A percentile compares a stretch with the other conserved stretches of the same genome.
Conservation (phyloP, 2,329 filamentous ascomycete species). For the Aspergillus pseudoterreus region DNA sequence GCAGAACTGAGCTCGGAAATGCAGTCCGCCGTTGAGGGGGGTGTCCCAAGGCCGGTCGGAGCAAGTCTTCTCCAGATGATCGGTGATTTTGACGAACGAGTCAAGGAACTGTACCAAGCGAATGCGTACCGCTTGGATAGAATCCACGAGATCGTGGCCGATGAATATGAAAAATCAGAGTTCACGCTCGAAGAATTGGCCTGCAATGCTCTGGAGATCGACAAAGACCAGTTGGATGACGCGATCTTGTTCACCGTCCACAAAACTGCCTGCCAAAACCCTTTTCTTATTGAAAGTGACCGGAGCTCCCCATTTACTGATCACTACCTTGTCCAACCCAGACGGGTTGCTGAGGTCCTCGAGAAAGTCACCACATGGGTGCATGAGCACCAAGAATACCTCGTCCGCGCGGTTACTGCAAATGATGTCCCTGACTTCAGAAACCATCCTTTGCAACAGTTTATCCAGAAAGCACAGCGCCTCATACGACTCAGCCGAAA, state of each 20-base stretch:
- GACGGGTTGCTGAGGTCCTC: conserved; percentile 46
- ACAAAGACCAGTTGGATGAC: conserved; percentile 26
- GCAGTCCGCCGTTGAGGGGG: conserved; percentile 38
- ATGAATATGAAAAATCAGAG: conserved; percentile 30
- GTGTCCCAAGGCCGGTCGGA: conserved; percentile 37
- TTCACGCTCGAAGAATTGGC: conserved; percentile 38
- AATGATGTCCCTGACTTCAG: conserved; percentile 22
- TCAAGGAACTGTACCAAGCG: conserved; percentile 31
- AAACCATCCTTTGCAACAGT: conserved; percentile 39
- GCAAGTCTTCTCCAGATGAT: conserved; percentile 34
- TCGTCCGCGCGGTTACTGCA: conserved; percentile 24
- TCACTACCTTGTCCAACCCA: conserved; percentile 50
- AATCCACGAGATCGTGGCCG: conserved; percentile 36
- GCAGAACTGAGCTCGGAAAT: conserved; percentile 26
- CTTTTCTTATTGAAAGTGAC: conserved; percentile 35
- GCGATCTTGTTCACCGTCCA: conserved; percentile 35
- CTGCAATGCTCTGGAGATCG: conserved; percentile 29
- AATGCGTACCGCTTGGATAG: conserved; percentile 33
- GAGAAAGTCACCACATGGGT: conserved; percentile 54
- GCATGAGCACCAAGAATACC: conserved; percentile 45
- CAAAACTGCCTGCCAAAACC: conserved; percentile 25
- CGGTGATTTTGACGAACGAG: conserved; percentile 29
- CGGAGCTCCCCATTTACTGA: conserved; percentile 31
- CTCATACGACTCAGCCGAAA: conserved; percentile 41
- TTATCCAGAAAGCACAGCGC: conserved; percentile 42